Conservation (phyloP, 2,329 filamentous ascomycete species). For the Scorias spongiosa region DNA sequence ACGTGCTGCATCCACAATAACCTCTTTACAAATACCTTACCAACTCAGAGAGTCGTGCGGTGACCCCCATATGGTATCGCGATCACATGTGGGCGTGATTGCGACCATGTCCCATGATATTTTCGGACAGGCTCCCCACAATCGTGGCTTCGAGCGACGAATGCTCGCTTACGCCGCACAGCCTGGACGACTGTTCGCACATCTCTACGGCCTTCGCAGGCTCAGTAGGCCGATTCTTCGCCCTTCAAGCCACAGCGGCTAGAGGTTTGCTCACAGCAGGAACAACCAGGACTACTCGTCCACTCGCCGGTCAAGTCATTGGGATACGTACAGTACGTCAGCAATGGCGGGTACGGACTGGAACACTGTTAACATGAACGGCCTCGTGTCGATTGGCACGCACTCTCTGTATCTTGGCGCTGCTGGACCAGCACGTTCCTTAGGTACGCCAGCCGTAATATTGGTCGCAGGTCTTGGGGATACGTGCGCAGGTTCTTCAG, state of each 20-base stretch:
- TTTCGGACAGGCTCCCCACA: not conserved
- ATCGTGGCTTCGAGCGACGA: not conserved
- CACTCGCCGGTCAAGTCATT: not conserved
- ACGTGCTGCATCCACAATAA: not conserved
- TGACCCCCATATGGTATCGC: not conserved
- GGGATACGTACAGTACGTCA: not conserved
- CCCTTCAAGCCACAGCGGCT: not conserved
- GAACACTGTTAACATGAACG: not conserved
- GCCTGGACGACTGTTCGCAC: not conserved
- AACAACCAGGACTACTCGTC: not conserved
- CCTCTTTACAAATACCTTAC: not conserved
- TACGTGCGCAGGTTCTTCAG: not conserved
- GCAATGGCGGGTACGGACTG: not conserved
- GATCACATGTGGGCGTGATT: not conserved
- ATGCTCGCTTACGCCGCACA: not conserved
- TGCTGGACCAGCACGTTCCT: not conserved
- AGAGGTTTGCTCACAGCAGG: not conserved
- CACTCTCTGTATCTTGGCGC: not conserved
- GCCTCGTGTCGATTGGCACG: not conserved
- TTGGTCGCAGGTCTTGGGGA: not conserved
- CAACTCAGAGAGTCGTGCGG: not conserved
- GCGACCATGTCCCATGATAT: not conserved
- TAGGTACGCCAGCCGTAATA: not conserved
- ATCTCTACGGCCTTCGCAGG: not conserved
- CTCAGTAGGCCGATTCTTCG: not conserved